Conservation (phyloP, 164 flowering plant genomes). For the Taxillus chinensis region DNA sequence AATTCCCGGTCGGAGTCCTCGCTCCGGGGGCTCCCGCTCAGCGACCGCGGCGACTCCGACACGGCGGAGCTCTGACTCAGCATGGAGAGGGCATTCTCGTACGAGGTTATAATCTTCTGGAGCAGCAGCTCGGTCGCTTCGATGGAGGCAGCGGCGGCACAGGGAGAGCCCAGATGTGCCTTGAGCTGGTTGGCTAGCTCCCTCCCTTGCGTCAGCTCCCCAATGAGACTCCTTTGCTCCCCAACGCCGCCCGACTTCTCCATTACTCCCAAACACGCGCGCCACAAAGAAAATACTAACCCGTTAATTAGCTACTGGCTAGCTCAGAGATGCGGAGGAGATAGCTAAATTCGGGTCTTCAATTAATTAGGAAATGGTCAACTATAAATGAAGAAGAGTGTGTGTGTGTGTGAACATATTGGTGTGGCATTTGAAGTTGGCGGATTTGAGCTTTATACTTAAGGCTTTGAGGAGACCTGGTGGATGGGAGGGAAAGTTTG, state of each 20-base stretch:
- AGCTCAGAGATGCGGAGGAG: no score
- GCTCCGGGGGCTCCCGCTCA: slow-evolving; percentile 13
- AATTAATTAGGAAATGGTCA: no score
- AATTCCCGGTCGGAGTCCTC: slow-evolving; percentile 16
- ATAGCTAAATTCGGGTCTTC: no score
- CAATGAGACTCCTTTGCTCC: slow-evolving; percentile 20
- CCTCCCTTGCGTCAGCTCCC: slow-evolving; percentile 34
- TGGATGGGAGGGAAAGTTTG: neutral
- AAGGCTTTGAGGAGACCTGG: neutral
- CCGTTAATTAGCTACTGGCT: no score
- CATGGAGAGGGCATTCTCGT: slow-evolving; percentile 32
- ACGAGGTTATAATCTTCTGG: slow-evolving; percentile 25
- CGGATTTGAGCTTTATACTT: no score
- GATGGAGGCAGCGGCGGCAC: slow-evolving; percentile 9
- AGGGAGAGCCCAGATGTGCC: slow-evolving; percentile 16
- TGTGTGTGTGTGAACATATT: no score
- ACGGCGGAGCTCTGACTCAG: slow-evolving; percentile 5
- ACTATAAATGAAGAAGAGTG: no score
- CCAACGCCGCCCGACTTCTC: neutral
- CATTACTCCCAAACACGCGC: neutral
- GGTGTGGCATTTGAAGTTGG: no score
- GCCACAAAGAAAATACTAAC: neutral
- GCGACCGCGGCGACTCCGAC: slow-evolving; percentile 9
- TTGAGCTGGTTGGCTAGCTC: slow-evolving; percentile 28
- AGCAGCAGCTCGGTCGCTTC: slow-evolving; percentile 15